phyloP scores from a whole-genome alignment of 345 rosid species.

The Alliaria petiolata region DNA sequence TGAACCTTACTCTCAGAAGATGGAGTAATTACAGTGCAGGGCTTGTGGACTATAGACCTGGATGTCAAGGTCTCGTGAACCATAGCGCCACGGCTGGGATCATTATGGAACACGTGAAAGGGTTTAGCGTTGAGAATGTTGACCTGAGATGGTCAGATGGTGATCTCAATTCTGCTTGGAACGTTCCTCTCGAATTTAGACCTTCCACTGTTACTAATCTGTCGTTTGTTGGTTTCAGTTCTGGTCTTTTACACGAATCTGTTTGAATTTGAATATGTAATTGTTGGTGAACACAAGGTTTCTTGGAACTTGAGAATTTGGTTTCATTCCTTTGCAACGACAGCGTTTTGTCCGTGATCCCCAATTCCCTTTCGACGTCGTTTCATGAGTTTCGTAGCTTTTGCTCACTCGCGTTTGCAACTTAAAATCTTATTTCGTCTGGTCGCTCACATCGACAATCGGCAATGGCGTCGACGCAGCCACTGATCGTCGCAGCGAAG shows the following conservation, averaged over 20 bases:
- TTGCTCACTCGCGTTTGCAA: neutral
- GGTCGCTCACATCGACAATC: neutral
- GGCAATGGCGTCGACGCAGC: slow-evolving; percentile 29
- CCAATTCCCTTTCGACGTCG: neutral
- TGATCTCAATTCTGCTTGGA: slow-evolving; percentile 40
- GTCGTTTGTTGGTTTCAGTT: slow-evolving; percentile 63
- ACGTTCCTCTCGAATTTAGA: slow-evolving; percentile 75
- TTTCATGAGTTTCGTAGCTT: neutral
- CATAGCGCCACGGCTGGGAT: slow-evolving; percentile 69
- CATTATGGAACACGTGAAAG: slow-evolving; percentile 82
- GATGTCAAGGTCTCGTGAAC: slow-evolving; percentile 76
- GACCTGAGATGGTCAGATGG: slow-evolving; percentile 62
- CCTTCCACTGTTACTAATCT: slow-evolving; percentile 74
- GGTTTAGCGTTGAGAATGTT: slow-evolving; percentile 69
- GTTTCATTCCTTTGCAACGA: neutral
- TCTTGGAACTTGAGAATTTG: neutral
- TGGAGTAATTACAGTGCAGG: slow-evolving; percentile 68
- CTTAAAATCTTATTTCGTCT: neutral
- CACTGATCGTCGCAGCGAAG: slow-evolving; percentile 31
- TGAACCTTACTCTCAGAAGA: slow-evolving; percentile 59
- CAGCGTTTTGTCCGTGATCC: neutral
- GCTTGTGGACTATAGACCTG: slow-evolving; percentile 80
- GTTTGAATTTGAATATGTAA: slow-evolving; percentile 3
- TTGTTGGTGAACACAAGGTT: slow-evolving; percentile 7
- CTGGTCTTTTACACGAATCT: slow-evolving; percentile 37